phyloP scores from a whole-genome alignment of 2,329 filamentous ascomycete species.

The Coniella lustricola region DNA sequence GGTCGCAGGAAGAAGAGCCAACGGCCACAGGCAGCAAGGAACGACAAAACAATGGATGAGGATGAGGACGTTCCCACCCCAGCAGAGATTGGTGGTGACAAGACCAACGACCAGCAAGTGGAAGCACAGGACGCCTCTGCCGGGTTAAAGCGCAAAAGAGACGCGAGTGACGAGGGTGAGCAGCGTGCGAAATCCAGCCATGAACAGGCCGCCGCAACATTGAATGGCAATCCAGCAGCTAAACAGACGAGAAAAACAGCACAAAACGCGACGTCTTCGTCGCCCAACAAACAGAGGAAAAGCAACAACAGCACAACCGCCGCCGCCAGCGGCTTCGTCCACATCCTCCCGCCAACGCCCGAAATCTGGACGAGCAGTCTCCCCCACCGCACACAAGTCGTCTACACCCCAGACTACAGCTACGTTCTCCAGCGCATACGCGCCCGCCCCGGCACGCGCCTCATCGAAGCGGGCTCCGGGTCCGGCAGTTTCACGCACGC shows the following conservation, averaged over 20 bases:
- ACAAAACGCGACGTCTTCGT: background rate
- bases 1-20: conserved; percentile 50
- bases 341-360: conserved; percentile 71
- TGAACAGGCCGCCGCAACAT: conserved; percentile 7
- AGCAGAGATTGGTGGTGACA: background rate
- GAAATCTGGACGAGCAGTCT: conserved; percentile 76
- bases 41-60: conserved; percentile 28
- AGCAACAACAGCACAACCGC: conserved; percentile 31
- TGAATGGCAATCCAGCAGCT: conserved; percentile 11
- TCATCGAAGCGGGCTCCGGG: conserved; percentile 77
- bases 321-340: conserved; percentile 64
- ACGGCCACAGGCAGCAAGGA: conserved; percentile 43
- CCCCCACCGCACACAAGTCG: conserved; percentile 77
- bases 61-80: background rate
- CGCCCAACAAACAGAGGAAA: conserved; percentile 11
- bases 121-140: conserved; percentile 26
- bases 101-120: background rate
- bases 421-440: conserved; percentile 73
- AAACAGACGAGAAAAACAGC: conserved; percentile 17
- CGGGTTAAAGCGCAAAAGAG: conserved; percentile 21
- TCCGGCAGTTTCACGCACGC: conserved; percentile 83
- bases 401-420: conserved; percentile 82
- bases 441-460: conserved; percentile 61
- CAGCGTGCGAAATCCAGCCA: conserved; percentile 14
- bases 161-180: conserved; percentile 27